Evolutionary conservation across 345 rosid species (phyloP), one percentile per base, ranked within the genome.

Genomic region (Pugionium dolabratum): DNA sequence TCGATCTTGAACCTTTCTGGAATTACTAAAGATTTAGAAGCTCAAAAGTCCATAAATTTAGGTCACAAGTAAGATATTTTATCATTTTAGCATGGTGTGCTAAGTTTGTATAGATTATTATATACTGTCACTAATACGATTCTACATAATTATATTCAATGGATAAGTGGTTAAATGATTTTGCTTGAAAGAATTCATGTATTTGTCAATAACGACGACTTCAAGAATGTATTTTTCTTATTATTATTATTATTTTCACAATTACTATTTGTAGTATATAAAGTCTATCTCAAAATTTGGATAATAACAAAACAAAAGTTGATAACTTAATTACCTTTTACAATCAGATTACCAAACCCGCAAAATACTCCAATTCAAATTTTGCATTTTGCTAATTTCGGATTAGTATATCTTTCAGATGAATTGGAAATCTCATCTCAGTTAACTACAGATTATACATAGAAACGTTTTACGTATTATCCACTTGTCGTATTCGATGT

Each of bases 1-100:
- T 74, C 57, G 86, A 82, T 58, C 74, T 85, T 61, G 88, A 80
- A 57, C 74, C 77, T 67, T 71, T 90, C 42, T 88, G 96, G 97
- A 85, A 63, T 75, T 88, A 78, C 71, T 87, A 80, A 81, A 64
- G 43, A 54, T 39, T 39, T 26, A 53, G 3, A 53, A 44, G 9
- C 41, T 47, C 31, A 39, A 35, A 37, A 45, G 41, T 43, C 9
- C 10, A 72, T 58, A 42, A 28, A 5, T 46, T 10, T 51, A 57
- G 56, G 63, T 54, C 51, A 67, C 26, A 54, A 53, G 58, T 59
- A 52, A 40, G 52, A 59, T 60, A 9, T 36, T 48, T 48, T 56
- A 40, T 33, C 8, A 3, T 44, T 73, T 36, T 51, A 44, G 42
- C 4, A 56, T 69, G 49, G 54, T 63, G 78, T 75, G 66, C 28